phyloP scores from a whole-genome alignment of 2,329 filamentous ascomycete species.

The Pezicula neosporulosa region DNA sequence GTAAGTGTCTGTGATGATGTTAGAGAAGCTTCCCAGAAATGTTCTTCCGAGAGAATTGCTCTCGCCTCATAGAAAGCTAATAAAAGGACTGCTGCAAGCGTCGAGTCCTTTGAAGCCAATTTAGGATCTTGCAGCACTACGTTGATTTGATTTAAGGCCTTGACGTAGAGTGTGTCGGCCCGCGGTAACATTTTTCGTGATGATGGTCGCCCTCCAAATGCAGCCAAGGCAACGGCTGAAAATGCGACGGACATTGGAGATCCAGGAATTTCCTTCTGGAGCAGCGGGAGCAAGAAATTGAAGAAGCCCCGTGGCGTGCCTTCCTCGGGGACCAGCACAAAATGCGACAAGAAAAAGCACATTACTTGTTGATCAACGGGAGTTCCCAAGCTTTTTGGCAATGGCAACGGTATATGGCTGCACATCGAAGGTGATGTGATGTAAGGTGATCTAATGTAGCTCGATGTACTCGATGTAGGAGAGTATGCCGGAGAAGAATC shows the following conservation, averaged over 20 bases:
- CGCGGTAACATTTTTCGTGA: constrained; percentile 26
- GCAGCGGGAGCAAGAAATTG: constrained; percentile 54
- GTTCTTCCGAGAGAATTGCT: constrained; percentile 1
- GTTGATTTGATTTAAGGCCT: constrained; percentile 47
- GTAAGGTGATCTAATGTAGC: constrained; percentile 55
- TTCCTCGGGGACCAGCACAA: constrained; percentile 50
- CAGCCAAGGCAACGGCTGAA: constrained; percentile 53
- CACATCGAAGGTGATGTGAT: constrained; percentile 62
- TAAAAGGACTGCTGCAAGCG: constrained; percentile 53
- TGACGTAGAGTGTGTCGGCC: constrained; percentile 47
- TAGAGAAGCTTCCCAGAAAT: neutral
- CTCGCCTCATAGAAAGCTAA: constrained; percentile 53
- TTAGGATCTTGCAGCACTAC: constrained; percentile 45
- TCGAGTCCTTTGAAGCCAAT: constrained; percentile 45
- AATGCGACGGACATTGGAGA: constrained; percentile 47
- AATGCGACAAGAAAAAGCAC: constrained; percentile 59
- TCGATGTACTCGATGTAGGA: neutral
- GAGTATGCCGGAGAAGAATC: too few species aligned
- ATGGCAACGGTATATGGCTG: constrained; percentile 16
- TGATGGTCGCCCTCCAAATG: constrained; percentile 44
- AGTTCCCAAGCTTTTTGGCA: constrained; percentile 35
- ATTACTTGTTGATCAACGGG: constrained; percentile 50
- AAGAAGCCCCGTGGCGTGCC: constrained; percentile 51
- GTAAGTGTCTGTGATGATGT: constrained; percentile 34
- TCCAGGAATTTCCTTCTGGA: constrained; percentile 38